These are phyloP conservation scores for Immersiporthe knoxdaviesiana DNA, from an alignment of 2,329 filamentous ascomycete genomes.

Conservation along the genomic window DNA sequence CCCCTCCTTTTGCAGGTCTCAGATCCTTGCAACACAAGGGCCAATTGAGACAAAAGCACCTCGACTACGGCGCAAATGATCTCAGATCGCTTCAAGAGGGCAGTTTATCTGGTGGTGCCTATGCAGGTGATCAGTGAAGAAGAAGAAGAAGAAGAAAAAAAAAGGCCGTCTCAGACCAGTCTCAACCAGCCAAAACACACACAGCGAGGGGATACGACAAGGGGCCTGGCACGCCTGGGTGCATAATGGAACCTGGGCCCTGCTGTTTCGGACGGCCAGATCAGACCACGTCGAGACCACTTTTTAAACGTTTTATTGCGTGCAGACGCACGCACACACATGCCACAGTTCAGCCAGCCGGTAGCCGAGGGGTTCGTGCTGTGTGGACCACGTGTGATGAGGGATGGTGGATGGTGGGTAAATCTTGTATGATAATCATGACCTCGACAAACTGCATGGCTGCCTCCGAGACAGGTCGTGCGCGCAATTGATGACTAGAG, in stretches of 20 bases:
- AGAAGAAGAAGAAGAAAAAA: no score
- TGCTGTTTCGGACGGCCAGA: background rate
- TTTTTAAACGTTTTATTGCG: background rate
- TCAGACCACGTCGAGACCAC: slow-evolving; percentile 8
- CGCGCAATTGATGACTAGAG: background rate
- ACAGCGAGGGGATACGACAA: slow-evolving; percentile 1
- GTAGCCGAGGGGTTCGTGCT: background rate
- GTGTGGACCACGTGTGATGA: background rate
- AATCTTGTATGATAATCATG: background rate
- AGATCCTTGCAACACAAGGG: background rate
- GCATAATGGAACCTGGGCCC: background rate
- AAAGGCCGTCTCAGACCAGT: slow-evolving; percentile 17
- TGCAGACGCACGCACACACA: slow-evolving; percentile 4
- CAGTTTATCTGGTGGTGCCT: background rate
- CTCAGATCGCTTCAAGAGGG: background rate
- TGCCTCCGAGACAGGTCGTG: background rate
- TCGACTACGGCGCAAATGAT: background rate
- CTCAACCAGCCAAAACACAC: background rate
- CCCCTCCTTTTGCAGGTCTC: slow-evolving; percentile 1
- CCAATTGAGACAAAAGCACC: slow-evolving; percentile 3
- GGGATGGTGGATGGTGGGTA: no score
- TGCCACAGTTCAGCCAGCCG: background rate
- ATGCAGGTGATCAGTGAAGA: no score
- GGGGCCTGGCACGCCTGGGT: no score
- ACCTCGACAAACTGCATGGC: background rate